These are phyloP conservation scores for Colletotrichum sp. DNA, from an alignment of 2,329 filamentous ascomycete species.

Conservation along the genomic window DNA sequence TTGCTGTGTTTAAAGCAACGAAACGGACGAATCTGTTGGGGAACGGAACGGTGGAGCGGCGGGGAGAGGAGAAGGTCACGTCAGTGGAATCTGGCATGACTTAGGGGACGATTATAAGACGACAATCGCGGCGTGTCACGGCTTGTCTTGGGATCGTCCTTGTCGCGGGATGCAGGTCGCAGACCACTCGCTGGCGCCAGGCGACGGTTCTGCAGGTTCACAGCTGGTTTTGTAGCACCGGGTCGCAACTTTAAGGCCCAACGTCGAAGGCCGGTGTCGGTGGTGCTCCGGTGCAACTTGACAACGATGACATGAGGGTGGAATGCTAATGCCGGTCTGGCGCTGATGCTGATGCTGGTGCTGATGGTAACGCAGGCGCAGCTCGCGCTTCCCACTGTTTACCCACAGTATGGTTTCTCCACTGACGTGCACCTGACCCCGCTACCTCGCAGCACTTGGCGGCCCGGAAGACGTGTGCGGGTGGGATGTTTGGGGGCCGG, in stretches of 20 bases:
- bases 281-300: not conserved
- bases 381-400: slow-evolving; percentile 3
- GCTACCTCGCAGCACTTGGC: slow-evolving; percentile 3
- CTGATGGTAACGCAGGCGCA: not conserved
- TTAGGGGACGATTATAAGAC: slow-evolving; percentile 15
- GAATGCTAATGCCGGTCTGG: not conserved
- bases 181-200: not conserved
- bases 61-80: not conserved
- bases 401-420: not conserved
- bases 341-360: not conserved
- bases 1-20: not conserved
- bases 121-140: slow-evolving; percentile 8
- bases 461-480: slow-evolving; percentile 1
- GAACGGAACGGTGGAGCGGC: not conserved
- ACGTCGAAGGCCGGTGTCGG: slow-evolving; percentile 5
- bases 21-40: slow-evolving; percentile 1
- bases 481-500: slow-evolving; percentile 4
- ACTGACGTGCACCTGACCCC: slow-evolving; percentile 8
- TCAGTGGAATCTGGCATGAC: slow-evolving; percentile 16
- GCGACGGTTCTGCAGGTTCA: not conserved
- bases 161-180: slow-evolving; percentile 9
- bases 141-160: slow-evolving; percentile 17
- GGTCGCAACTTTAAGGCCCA: not conserved
- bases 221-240: not conserved
- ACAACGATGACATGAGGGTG: not conserved